Evolutionary conservation across 2,329 filamentous ascomycete genomes (phyloP).

Genomic region (Thermoascus crustaceus): DNA sequence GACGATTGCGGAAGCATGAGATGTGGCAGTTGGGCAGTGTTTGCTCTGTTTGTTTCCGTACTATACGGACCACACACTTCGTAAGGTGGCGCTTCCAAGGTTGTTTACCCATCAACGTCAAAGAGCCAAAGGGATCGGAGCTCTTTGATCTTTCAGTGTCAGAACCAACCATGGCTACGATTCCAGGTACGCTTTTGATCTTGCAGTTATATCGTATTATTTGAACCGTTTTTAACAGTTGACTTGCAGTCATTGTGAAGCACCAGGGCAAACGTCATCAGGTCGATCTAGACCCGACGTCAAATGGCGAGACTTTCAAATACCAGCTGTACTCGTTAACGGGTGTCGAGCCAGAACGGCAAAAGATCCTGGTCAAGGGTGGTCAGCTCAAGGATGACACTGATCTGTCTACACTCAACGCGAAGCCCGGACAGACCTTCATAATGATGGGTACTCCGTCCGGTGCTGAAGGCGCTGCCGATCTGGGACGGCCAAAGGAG

Average conservation of each 20-base stretch:
- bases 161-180: conserved; percentile 43
- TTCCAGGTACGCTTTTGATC: conserved; percentile 42
- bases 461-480: conserved; percentile 48
- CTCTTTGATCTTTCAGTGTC: conserved; percentile 3
- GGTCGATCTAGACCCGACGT: conserved; percentile 76
- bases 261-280: conserved; percentile 94
- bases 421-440: conserved; percentile 78
- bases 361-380: conserved; percentile 92
- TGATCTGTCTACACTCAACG: conserved; percentile 69
- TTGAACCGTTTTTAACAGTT: conserved; percentile 13
- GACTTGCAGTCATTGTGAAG: conserved; percentile 69
- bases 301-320: conserved; percentile 88
- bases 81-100: conserved; percentile 8
- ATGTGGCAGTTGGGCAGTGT: no score
- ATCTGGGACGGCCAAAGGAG: conserved; percentile 66
- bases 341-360: conserved; percentile 88
- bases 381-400: conserved; percentile 94
- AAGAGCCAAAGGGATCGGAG: background rate
- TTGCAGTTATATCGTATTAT: background rate
- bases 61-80: no score
- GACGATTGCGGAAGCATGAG: no score
- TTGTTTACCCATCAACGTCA: conserved; percentile 5
- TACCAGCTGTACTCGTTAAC: conserved; percentile 92
- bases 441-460: conserved; percentile 96
- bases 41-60: conserved; percentile 25